A percentile compares a stretch with the other conserved stretches of the same genome.
phyloP scores from a whole-genome alignment of 768 basidiomycete genomes.

The Clavaria fumosa region DNA sequence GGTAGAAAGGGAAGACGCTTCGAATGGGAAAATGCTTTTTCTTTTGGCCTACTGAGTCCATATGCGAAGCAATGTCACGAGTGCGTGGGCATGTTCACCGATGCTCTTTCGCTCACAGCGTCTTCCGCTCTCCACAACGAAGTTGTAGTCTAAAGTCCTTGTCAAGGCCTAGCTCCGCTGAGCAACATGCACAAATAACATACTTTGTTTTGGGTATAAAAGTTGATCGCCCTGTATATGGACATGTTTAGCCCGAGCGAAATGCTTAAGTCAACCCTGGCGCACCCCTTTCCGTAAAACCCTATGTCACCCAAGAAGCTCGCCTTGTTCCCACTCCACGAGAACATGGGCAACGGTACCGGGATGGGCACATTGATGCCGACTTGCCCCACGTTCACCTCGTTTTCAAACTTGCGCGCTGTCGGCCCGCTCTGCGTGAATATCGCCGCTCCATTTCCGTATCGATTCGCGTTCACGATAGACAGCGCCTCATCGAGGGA shows the following conservation, averaged over 20 bases:
- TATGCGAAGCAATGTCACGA: no score
- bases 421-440: conserved; percentile 95
- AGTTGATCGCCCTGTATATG: conserved; percentile 61
- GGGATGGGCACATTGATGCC: conserved; percentile 90
- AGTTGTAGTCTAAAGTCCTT: conserved; percentile 57
- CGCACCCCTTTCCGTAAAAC: conserved; percentile 80
- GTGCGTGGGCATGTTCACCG: conserved; percentile 78
- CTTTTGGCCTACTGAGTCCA: no score
- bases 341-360: conserved; percentile 87
- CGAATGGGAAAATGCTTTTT: background rate
- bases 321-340: conserved; percentile 91
- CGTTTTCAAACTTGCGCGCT: conserved; percentile 80
- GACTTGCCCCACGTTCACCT: conserved; percentile 83
- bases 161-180: conserved; percentile 4
- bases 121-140: conserved; percentile 87
- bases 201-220: conserved; percentile 93
- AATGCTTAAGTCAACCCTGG: background rate
- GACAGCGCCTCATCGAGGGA: conserved; percentile 82
- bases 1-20: no score
- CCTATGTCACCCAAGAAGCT: conserved; percentile 76
- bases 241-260: conserved; percentile 1
- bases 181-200: conserved; percentile 1
- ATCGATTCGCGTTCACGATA: conserved; percentile 79
- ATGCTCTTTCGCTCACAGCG: conserved; percentile 61
- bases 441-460: conserved; percentile 90